Percentiles rank a stretch among this genome's conserved stretches.
phyloP scores from a whole-genome alignment of 495 filamentous ascomycete genomes.

The Achaetomiella virescens region DNA sequence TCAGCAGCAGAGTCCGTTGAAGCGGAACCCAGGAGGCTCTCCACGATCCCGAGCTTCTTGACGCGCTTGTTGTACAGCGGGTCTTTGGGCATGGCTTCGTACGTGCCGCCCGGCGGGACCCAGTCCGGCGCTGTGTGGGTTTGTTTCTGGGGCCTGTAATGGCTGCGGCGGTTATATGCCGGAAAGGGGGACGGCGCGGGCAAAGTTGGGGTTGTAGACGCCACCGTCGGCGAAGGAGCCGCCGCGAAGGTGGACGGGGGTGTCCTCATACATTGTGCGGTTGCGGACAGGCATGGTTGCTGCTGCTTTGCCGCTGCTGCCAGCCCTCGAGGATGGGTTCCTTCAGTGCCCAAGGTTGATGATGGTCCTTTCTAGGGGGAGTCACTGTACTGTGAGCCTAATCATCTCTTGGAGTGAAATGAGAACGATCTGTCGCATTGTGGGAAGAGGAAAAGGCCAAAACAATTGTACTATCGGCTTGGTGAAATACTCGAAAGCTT shows the following conservation, averaged over 20 bases:
- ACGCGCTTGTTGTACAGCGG: background rate
- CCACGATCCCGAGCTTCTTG: slow-evolving; percentile 6
- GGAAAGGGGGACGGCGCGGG: background rate
- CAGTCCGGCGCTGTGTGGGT: background rate
- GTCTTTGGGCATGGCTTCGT: background rate
- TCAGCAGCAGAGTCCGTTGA: background rate
- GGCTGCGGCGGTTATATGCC: background rate
- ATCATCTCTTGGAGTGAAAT: background rate
- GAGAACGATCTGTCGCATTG: background rate
- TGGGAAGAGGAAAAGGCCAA: background rate
- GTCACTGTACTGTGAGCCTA: background rate
- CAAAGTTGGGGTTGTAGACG: slow-evolving; percentile 1
- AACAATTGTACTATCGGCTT: background rate
- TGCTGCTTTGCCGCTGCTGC: background rate
- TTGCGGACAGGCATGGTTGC: too few relatives aligned
- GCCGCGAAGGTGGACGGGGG: background rate
- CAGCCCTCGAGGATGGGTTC: background rate
- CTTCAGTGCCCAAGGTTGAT: background rate
- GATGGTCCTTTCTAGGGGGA: background rate
- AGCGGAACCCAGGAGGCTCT: slow-evolving; percentile 5
- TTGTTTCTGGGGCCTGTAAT: background rate
- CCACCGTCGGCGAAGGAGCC: background rate
- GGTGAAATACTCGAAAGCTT: background rate
- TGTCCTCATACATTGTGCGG: background rate
- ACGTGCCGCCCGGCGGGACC: background rate